Evolutionary conservation across 169 alveolate genomes (phyloP).

Genomic region (Plasmodium coatneyi): DNA sequence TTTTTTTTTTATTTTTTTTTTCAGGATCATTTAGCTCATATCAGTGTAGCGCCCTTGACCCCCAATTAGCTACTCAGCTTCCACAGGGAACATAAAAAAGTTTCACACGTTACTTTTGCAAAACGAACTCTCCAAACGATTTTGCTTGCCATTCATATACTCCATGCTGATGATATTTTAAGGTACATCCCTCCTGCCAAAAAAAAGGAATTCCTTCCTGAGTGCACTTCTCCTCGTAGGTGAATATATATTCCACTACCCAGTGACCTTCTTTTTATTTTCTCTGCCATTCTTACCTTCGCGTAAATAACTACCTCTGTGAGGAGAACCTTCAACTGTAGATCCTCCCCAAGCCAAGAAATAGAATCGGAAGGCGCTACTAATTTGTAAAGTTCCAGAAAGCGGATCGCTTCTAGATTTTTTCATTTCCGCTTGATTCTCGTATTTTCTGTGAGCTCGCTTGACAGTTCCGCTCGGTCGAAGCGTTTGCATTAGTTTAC

Average conservation of each 20-base stretch:
- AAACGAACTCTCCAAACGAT: background rate
- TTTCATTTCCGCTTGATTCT: background rate
- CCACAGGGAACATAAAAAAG: background rate
- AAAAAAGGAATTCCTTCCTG: background rate
- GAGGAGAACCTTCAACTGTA: background rate
- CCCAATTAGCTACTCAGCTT: background rate
- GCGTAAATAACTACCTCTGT: background rate
- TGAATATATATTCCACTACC: background rate
- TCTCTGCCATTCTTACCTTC: background rate
- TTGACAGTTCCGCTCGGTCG: background rate
- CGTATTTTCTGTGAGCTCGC: background rate
- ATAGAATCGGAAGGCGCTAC: background rate
- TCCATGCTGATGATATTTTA: background rate
- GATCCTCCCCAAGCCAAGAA: background rate
- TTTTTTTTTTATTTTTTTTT: no score
- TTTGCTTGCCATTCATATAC: background rate
- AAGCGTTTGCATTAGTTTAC: background rate
- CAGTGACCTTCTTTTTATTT: background rate
- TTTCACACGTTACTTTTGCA: background rate
- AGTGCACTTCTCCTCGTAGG: background rate
- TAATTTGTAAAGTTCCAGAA: background rate
- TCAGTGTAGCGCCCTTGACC: background rate
- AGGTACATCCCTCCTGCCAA: background rate
- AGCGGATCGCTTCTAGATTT: background rate
- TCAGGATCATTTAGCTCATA: background rate